A percentile compares a stretch with the other conserved stretches of the same genome.
These are phyloP conservation scores for Trypanosoma conorhini DNA, from an alignment of 208 protist genomes.

Conservation along the genomic window DNA sequence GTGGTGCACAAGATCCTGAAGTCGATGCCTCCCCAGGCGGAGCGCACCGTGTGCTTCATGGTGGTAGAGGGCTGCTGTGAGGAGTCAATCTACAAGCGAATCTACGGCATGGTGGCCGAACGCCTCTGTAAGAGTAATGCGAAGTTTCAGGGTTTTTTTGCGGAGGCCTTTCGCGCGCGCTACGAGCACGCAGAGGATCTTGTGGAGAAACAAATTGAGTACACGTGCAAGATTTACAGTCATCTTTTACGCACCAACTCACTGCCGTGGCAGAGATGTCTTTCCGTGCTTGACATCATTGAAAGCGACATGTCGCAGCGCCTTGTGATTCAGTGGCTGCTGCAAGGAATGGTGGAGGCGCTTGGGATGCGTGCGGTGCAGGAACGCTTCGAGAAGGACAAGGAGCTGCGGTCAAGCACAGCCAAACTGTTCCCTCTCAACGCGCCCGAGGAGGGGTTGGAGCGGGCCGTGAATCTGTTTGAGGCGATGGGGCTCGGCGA, in stretches of 20 bases:
- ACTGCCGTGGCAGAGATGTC: conserved; percentile 91
- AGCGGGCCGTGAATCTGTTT: conserved; percentile 61
- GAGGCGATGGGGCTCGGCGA: conserved; percentile 72
- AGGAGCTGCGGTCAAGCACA: conserved; percentile 51
- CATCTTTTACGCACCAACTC: conserved; percentile 96
- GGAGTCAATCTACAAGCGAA: conserved; percentile 95
- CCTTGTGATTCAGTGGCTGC: conserved; percentile 77
- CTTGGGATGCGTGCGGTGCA: conserved; percentile 55
- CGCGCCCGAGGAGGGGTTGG: conserved; percentile 32
- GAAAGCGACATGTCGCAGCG: conserved; percentile 78
- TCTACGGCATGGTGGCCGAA: conserved; percentile 96
- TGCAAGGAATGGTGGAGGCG: conserved; percentile 62
- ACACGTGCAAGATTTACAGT: conserved; percentile 97
- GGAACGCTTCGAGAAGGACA: conserved; percentile 48
- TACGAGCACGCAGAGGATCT: conserved; percentile 94
- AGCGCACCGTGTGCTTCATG: conserved; percentile 94
- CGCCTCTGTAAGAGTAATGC: conserved; percentile 95
- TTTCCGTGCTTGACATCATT: conserved; percentile 67
- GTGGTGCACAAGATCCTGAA: conserved; percentile 98
- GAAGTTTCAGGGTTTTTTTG: conserved; percentile 89
- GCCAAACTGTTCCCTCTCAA: conserved; percentile 59
- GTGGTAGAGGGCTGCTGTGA: conserved; percentile 98
- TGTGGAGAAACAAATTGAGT: conserved; percentile 98
- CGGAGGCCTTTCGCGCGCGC: conserved; percentile 84
- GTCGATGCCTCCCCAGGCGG: conserved; percentile 66